Base-by-base conservation (phyloP, 768 basidiomycete species). In the Mrakia blollopis region DNA sequence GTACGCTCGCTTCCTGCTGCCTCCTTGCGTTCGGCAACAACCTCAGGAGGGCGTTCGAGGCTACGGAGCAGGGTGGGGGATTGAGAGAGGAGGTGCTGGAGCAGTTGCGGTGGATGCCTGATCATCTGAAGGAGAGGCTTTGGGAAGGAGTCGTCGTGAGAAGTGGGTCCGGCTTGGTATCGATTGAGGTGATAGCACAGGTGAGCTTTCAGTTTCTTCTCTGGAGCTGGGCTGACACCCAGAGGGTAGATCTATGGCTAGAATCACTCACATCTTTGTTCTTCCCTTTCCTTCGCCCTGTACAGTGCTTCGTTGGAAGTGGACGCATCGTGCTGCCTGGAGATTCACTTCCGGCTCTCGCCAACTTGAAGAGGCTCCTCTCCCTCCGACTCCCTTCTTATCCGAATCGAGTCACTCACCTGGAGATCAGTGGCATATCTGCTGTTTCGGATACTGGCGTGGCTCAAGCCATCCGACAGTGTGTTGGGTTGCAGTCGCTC, bases 401-500 rank as follows among this genome's bases (percentile, higher is more conserved):
- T 39, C 65, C 65, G 25, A 68, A 68, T n/a, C 35, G 25, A 39
- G 65, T 68, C 65, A 44, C 65, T 39, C 65, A 68, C 13, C 65
- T 68, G 1, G 65, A 68, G 35, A 37, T 68, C 18, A 68, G 65
- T n/a, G 35, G 35, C 1, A 68, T 68, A 2, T 39, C 65, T n/a
- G 65, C 5, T 0, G 13, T 68, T 23, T 10, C 21, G 2, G 65
- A 68, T 25, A 37, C 37, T 0, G 39, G 21, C 23, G 65, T 68
- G 1, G 65, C 65, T 11, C 65, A 68, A 39, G 65, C 65, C 2
- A 39, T 68, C 35, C 65, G 65, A 16, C 65, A 68, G 25, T 68
- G 65, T n/a, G 65, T 68, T n/a, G 65, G 65, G 39, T n/a, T 68
- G 65, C 65, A 44, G 37, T 39, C 35, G 35, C 65, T 68, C n/a